These are phyloP conservation scores for Nicotiana sylvestris DNA, from an alignment of 257 asterid species.

Conservation along the genomic window DNA sequence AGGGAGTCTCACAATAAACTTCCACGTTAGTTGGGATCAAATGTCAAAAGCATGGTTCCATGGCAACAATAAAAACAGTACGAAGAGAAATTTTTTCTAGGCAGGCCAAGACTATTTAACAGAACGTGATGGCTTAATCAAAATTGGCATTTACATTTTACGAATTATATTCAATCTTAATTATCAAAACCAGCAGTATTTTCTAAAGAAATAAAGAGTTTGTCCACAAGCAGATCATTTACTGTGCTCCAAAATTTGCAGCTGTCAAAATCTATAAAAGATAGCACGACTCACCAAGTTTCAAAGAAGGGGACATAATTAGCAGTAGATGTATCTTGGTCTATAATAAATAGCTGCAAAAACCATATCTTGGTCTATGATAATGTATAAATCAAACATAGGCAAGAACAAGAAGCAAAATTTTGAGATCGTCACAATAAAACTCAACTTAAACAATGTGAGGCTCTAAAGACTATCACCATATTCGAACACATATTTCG, in stretches of 20 bases:
- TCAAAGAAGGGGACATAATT: neutral
- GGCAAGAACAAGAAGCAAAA: neutral
- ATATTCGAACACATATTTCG: neutral
- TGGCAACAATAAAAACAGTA: too few relatives aligned
- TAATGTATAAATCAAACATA: neutral
- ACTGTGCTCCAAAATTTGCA: neutral
- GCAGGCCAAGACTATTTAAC: too few relatives aligned
- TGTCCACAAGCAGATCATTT: neutral
- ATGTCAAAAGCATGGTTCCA: too few relatives aligned
- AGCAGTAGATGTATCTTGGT: too few relatives aligned
- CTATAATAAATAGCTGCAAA: neutral
- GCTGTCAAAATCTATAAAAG: neutral
- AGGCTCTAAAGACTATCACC: slow-evolving; percentile 2
- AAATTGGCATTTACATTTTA: too few relatives aligned
- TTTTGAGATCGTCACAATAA: neutral
- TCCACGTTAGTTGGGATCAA: too few relatives aligned
- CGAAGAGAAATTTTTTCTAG: too few relatives aligned
- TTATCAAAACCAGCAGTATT: too few relatives aligned
- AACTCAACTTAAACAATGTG: slow-evolving; percentile 9
- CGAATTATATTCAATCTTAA: too few relatives aligned
- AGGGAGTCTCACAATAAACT: too few relatives aligned
- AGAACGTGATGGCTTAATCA: too few relatives aligned
- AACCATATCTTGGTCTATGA: slow-evolving; percentile 10
- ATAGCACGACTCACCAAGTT: neutral
- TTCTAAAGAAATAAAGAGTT: too few relatives aligned